These are phyloP conservation scores for Chaetothyriales sp. DNA, from an alignment of 2,329 filamentous ascomycete species.

Conservation along the genomic window DNA sequence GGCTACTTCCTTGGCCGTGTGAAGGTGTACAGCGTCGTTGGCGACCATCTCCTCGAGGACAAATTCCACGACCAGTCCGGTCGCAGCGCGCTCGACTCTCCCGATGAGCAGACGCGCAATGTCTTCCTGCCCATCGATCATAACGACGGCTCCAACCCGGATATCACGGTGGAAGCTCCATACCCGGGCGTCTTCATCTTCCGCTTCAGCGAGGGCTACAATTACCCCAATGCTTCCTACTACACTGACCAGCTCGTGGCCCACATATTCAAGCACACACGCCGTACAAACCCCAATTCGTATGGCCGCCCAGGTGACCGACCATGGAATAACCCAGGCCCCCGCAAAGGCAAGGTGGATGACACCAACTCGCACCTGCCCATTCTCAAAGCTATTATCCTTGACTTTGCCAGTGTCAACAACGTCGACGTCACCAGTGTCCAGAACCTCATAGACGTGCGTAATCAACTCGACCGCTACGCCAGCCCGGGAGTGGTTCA, in stretches of 20 bases:
- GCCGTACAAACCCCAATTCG: constrained; percentile 57
- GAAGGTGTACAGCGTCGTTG: constrained; percentile 69
- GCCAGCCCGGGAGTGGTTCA: constrained; percentile 68
- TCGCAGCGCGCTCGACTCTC: constrained; percentile 18
- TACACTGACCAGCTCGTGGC: constrained; percentile 67
- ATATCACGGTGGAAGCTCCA: constrained; percentile 63
- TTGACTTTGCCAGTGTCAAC: constrained; percentile 89
- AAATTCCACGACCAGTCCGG: constrained; percentile 30
- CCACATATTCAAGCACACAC: constrained; percentile 57
- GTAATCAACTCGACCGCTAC: constrained; percentile 84
- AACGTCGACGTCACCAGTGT: constrained; percentile 87
- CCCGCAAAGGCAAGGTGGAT: constrained; percentile 42
- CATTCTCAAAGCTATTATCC: constrained; percentile 72
- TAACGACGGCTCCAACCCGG: constrained; percentile 79
- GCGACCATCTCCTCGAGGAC: constrained; percentile 57
- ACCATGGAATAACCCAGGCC: constrained; percentile 90
- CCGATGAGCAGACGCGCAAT: constrained; percentile 40
- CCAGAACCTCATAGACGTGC: constrained; percentile 83
- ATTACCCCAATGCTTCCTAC: constrained; percentile 85
- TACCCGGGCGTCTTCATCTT: constrained; percentile 94
- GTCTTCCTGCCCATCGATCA: constrained; percentile 81
- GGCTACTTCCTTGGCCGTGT: constrained; percentile 76
- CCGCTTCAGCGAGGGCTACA: constrained; percentile 86
- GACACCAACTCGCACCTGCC: constrained; percentile 43
- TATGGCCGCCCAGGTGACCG: constrained; percentile 60